Percentiles rank a stretch among this genome's conserved stretches.
Evolutionary conservation across 1,139 yeast species (phyloP).

Genomic region (Pichia sp.): DNA sequence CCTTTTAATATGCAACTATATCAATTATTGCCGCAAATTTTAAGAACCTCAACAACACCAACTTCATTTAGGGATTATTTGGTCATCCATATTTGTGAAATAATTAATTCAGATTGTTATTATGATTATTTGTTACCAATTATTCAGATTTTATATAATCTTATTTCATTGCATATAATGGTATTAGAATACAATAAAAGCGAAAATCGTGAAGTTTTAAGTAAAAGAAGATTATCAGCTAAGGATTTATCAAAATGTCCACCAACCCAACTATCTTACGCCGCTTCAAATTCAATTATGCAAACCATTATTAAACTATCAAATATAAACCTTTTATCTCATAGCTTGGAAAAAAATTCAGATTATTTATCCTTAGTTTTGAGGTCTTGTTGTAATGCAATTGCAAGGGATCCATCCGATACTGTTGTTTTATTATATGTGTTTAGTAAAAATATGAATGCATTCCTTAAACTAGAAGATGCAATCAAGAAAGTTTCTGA

Average conservation of each 20-base stretch:
- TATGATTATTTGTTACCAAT: constrained; percentile 39
- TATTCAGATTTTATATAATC: constrained; percentile 53
- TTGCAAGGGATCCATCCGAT: constrained; percentile 42
- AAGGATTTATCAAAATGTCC: constrained; percentile 30
- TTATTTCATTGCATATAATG: constrained; percentile 41
- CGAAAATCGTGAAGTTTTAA: constrained; percentile 7
- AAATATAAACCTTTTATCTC: constrained; percentile 35
- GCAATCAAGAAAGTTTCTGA: constrained; percentile 20
- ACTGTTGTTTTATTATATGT: constrained; percentile 51
- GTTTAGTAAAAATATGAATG: constrained; percentile 38
- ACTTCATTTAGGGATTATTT: constrained; percentile 58
- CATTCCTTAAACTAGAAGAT: constrained; percentile 15
- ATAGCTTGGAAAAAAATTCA: constrained; percentile 37
- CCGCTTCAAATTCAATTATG: constrained; percentile 50
- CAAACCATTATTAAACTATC: constrained; percentile 48
- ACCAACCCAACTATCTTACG: constrained; percentile 47
- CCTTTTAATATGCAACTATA: constrained; percentile 38
- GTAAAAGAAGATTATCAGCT: constrained; percentile 23
- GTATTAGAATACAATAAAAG: constrained; percentile 5
- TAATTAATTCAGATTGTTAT: constrained; percentile 33
- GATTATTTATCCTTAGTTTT: constrained; percentile 55
- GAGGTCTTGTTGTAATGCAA: constrained; percentile 47
- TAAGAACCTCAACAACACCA: constrained; percentile 33
- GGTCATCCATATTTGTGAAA: constrained; percentile 44
- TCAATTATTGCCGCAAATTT: constrained; percentile 43